A percentile compares a stretch with the other conserved stretches of the same genome.
Conservation (phyloP, 2,329 filamentous ascomycete genomes). For the Scedosporium boydii region DNA sequence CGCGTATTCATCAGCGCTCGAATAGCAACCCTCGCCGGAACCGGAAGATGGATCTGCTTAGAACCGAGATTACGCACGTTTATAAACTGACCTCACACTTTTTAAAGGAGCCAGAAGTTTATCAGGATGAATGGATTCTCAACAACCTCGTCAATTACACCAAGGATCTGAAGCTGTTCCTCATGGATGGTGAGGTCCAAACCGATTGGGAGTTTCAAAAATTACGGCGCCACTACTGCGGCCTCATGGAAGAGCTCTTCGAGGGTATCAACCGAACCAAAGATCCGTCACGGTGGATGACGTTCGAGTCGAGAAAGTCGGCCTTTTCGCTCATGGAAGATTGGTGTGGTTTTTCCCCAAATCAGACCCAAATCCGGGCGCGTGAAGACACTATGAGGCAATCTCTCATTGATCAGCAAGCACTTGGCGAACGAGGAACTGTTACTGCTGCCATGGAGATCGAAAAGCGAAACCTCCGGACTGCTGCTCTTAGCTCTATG, state of each 20-base stretch:
- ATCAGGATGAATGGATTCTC: conserved; percentile 82
- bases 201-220: conserved; percentile 92
- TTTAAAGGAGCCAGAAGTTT: conserved; percentile 66
- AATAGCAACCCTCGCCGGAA: conserved; percentile 75
- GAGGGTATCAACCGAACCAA: conserved; percentile 79
- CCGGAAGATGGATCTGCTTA: conserved; percentile 72
- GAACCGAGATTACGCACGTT: conserved; percentile 92
- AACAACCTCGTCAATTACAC: conserved; percentile 82
- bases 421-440: conserved; percentile 63
- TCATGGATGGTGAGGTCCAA: conserved; percentile 91
- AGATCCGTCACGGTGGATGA: conserved; percentile 89
- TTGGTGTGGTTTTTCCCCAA: conserved; percentile 96
- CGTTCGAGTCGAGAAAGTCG: conserved; percentile 91
- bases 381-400: conserved; percentile 83
- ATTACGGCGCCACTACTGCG: conserved; percentile 86
- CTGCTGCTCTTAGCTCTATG: conserved; percentile 90
- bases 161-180: conserved; percentile 84
- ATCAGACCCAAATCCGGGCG: conserved; percentile 70
- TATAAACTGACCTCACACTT: conserved; percentile 93
- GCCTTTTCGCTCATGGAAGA: conserved; percentile 97
- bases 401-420: conserved; percentile 71
- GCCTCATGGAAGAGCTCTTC: conserved; percentile 84
- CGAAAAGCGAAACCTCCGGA: conserved; percentile 85
- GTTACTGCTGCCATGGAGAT: conserved; percentile 90
- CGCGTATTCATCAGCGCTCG: conserved; percentile 76